Evolutionary conservation across 495 filamentous ascomycete species (phyloP).

Genomic region (Ramalina peruviana): DNA sequence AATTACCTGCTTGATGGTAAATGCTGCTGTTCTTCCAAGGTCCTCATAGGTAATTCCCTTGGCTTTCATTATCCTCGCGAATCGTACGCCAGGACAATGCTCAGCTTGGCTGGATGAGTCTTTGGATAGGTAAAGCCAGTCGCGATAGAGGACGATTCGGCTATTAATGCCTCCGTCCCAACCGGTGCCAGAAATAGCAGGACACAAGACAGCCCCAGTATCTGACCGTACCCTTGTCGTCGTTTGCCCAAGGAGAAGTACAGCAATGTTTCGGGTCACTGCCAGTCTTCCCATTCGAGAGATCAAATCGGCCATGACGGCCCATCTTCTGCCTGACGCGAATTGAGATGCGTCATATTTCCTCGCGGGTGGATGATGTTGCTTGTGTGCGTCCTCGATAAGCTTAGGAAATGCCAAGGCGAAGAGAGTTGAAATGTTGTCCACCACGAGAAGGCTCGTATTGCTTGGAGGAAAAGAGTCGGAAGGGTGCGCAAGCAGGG

Average conservation of each 20-base stretch:
- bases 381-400: slow-evolving; percentile 7
- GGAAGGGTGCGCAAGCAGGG: slow-evolving; percentile 51
- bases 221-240: slow-evolving; percentile 50
- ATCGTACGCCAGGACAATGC: slow-evolving; percentile 14
- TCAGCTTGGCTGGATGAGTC: slow-evolving; percentile 5
- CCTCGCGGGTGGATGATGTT: slow-evolving; percentile 13
- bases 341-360: slow-evolving; percentile 35
- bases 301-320: slow-evolving; percentile 43
- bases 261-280: slow-evolving; percentile 47
- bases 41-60: slow-evolving; percentile 23
- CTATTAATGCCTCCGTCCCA: slow-evolving; percentile 61
- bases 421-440: slow-evolving; percentile 61
- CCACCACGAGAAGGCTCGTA: slow-evolving; percentile 58
- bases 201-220: slow-evolving; percentile 52
- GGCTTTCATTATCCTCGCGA: slow-evolving; percentile 34
- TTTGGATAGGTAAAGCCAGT: slow-evolving; percentile 29
- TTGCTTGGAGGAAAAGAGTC: slow-evolving; percentile 40
- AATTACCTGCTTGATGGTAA: slow-evolving; percentile 27
- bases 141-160: slow-evolving; percentile 56
- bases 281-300: slow-evolving; percentile 52
- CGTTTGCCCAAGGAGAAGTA: slow-evolving; percentile 57
- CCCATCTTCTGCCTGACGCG: slow-evolving; percentile 46
- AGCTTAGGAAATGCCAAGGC: slow-evolving; percentile 54
- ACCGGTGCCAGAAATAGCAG: slow-evolving; percentile 47
- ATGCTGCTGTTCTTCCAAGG: slow-evolving; percentile 25